A percentile compares a stretch with the other conserved stretches of the same genome.
These are phyloP conservation scores for Rhodamnia argentea DNA, from an alignment of 345 rosid species.

Conservation along the genomic window DNA sequence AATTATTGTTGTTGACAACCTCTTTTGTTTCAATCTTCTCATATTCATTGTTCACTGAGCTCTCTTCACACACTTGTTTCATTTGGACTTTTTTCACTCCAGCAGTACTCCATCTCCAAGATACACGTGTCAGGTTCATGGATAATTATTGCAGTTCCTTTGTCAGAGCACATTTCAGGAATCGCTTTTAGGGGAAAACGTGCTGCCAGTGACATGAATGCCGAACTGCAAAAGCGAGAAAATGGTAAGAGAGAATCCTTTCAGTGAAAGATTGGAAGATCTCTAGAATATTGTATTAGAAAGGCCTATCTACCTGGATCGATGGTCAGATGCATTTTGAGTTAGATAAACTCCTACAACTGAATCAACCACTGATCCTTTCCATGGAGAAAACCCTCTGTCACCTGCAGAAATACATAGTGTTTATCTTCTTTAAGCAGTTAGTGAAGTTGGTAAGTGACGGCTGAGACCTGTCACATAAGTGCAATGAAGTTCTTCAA, in stretches of 20 bases:
- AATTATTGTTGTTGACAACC: conserved; percentile 27
- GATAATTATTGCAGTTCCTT: conserved; percentile 18
- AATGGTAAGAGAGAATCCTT: conserved; percentile 1
- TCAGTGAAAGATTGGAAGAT: background rate
- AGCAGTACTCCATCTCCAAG: conserved; percentile 41
- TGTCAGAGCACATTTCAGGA: conserved; percentile 15
- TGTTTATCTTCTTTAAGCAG: no score
- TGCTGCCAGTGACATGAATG: conserved; percentile 82
- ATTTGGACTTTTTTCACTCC: conserved; percentile 19
- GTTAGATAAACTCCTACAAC: conserved; percentile 92
- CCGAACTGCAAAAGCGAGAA: conserved; percentile 45
- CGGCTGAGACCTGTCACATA: background rate
- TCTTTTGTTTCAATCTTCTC: conserved; percentile 37
- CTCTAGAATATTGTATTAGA: background rate
- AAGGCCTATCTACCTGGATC: conserved; percentile 50
- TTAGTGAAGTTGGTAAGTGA: no score
- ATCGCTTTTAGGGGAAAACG: conserved; percentile 36
- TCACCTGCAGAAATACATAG: no score
- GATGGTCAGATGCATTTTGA: conserved; percentile 89
- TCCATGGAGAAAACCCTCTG: no score
- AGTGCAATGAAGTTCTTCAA: no score
- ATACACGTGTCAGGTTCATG: conserved; percentile 26
- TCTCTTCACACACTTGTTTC: conserved; percentile 26
- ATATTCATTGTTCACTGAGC: conserved; percentile 21
- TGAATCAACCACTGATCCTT: conserved; percentile 69